A percentile compares a stretch with the other conserved stretches of the same genome.
phyloP scores from a whole-genome alignment of 192 early-diverging fungal species.

The Podila minutissima region DNA sequence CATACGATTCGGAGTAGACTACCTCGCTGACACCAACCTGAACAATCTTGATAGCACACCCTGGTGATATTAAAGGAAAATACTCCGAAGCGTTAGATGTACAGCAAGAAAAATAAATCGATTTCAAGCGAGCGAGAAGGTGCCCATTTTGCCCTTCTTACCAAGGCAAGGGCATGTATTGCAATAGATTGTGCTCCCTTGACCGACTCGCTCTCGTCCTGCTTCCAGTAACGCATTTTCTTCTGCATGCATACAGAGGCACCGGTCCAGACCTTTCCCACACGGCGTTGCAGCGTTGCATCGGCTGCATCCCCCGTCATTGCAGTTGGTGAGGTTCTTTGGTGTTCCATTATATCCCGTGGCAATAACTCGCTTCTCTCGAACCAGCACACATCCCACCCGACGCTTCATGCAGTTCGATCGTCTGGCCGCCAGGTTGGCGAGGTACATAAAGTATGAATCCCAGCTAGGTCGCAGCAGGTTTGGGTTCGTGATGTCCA shows the following conservation, averaged over 20 bases:
- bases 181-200: constrained; percentile 89
- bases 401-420: constrained; percentile 99
- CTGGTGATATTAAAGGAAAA: constrained; percentile 57
- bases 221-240: constrained; percentile 99
- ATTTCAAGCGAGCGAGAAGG: neutral
- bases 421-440: constrained; percentile 88
- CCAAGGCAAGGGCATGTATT: constrained; percentile 89
- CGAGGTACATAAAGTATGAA: constrained; percentile 96
- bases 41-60: constrained; percentile 97
- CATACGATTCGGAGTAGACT: constrained; percentile 92
- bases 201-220: constrained; percentile 87
- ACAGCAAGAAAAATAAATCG: neutral
- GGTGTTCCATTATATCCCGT: constrained; percentile 99
- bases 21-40: constrained; percentile 94
- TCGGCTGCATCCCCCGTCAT: constrained; percentile 91
- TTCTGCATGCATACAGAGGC: constrained; percentile 98
- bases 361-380: constrained; percentile 88
- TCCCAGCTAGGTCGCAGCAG: constrained; percentile 94
- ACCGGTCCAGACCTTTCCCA: constrained; percentile 84
- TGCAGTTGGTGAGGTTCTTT: constrained; percentile 91
- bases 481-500: constrained; percentile 76
- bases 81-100: neutral
- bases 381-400: constrained; percentile 94
- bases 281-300: constrained; percentile 90
- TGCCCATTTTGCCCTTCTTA: constrained; percentile 22